These are phyloP conservation scores for Candida ipomoeae DNA, from an alignment of 805 yeast species.

Conservation along the genomic window DNA sequence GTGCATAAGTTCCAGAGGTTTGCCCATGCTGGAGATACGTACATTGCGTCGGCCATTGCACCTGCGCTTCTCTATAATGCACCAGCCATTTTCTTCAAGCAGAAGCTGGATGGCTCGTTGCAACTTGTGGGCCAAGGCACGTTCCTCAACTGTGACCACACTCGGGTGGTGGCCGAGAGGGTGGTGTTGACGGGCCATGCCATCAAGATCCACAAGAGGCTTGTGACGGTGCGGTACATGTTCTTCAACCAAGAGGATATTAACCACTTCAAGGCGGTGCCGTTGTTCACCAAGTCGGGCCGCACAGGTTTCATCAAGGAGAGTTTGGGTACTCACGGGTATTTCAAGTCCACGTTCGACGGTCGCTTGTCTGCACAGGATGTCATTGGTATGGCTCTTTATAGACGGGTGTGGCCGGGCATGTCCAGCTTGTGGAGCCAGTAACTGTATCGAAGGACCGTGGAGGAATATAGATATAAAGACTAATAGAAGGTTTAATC, in stretches of 20 bases:
- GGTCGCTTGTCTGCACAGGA: slow-evolving; percentile 89
- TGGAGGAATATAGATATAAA: neutral
- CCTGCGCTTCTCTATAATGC: slow-evolving; percentile 82
- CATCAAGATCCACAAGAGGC: slow-evolving; percentile 86
- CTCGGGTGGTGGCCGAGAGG: slow-evolving; percentile 82
- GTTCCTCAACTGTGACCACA: slow-evolving; percentile 78
- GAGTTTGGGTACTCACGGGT: slow-evolving; percentile 96
- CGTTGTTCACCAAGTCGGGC: slow-evolving; percentile 88
- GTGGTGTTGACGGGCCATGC: slow-evolving; percentile 91
- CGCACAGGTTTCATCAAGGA: slow-evolving; percentile 93
- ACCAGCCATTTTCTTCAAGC: slow-evolving; percentile 78
- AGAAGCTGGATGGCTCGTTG: slow-evolving; percentile 40
- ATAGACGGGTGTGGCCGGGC: slow-evolving; percentile 91
- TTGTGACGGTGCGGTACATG: slow-evolving; percentile 94
- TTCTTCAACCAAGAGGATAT: slow-evolving; percentile 91
- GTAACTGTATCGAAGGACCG: neutral
- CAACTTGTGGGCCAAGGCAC: slow-evolving; percentile 88
- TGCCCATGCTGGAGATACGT: slow-evolving; percentile 64
- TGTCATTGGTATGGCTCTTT: slow-evolving; percentile 87
- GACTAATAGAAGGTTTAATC: no score
- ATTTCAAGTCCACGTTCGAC: slow-evolving; percentile 93
- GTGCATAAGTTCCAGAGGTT: slow-evolving; percentile 85
- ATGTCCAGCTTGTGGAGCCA: slow-evolving; percentile 29
- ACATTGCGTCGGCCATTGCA: slow-evolving; percentile 81
- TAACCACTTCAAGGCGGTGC: slow-evolving; percentile 83